Conservation (phyloP, 2,329 filamentous ascomycete genomes). For the Escovopsis sp. region DNA sequence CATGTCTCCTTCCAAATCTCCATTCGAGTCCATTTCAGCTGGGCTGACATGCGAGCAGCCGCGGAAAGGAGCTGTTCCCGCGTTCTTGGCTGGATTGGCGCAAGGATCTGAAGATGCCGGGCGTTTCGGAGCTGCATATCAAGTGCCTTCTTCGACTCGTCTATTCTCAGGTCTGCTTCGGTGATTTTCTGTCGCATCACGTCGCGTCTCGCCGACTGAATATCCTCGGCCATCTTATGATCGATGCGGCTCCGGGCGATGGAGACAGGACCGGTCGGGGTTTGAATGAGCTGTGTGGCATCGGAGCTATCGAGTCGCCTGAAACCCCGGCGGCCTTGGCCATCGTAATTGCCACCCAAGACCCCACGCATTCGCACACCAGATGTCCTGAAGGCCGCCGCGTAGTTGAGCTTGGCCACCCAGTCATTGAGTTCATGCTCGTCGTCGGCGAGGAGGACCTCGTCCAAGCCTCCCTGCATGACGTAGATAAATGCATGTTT, state of each 20-base stretch:
- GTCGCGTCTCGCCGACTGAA: constrained; percentile 65
- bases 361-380: constrained; percentile 84
- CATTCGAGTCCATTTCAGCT: constrained; percentile 85
- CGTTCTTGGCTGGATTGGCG: constrained; percentile 81
- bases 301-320: constrained; percentile 54
- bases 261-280: constrained; percentile 57
- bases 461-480: constrained; percentile 72
- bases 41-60: constrained; percentile 70
- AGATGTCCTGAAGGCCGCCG: constrained; percentile 81
- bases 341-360: constrained; percentile 71
- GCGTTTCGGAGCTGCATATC: constrained; percentile 78
- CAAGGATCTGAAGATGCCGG: constrained; percentile 74
- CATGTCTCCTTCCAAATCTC: constrained; percentile 88
- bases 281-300: constrained; percentile 46
- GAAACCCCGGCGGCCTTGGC: constrained; percentile 58
- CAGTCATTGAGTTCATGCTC: constrained; percentile 93
- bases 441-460: constrained; percentile 78
- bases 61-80: constrained; percentile 75
- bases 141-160: constrained; percentile 57
- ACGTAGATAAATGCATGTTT: constrained; percentile 92
- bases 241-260: constrained; percentile 62
- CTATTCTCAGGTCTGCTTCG: constrained; percentile 69
- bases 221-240: constrained; percentile 71
- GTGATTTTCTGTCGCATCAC: constrained; percentile 73
- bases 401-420: constrained; percentile 92